A percentile compares a stretch with the other conserved stretches of the same genome.
phyloP scores from a whole-genome alignment of 345 rosid genomes.

The Eucalyptus curtisii region DNA sequence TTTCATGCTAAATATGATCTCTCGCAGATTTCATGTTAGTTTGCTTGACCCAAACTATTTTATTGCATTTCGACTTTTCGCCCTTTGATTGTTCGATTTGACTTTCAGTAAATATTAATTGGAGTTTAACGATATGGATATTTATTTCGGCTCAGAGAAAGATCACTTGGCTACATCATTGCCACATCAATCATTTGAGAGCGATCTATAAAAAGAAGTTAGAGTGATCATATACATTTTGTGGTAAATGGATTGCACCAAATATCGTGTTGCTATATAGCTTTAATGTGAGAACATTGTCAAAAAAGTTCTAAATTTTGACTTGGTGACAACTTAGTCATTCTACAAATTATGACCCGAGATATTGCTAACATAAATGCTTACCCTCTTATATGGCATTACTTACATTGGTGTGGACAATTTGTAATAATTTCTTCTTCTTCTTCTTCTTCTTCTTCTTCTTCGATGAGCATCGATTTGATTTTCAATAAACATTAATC shows the following conservation, averaged over 20 bases:
- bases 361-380: rapidly evolving
- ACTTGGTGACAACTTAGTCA: too few relatives aligned
- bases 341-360: rapidly evolving
- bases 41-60: not conserved
- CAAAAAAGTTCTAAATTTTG: too few relatives aligned
- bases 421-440: too few relatives aligned
- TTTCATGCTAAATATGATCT: not conserved
- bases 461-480: rapidly evolving
- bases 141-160: too few relatives aligned
- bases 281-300: not conserved
- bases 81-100: not conserved
- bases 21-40: not conserved
- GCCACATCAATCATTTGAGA: not conserved
- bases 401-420: rapidly evolving
- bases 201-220: not conserved
- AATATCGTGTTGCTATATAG: rapidly evolving
- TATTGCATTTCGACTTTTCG: not conserved
- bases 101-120: not conserved
- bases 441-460: too few relatives aligned
- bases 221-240: not conserved
- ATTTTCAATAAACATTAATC: too few relatives aligned
- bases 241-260: not conserved
- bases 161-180: not conserved
- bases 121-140: not conserved
- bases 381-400: rapidly evolving